These are phyloP conservation scores for Suillus fuscotomentosus DNA, from an alignment of 768 basidiomycete genomes.

Conservation along the genomic window DNA sequence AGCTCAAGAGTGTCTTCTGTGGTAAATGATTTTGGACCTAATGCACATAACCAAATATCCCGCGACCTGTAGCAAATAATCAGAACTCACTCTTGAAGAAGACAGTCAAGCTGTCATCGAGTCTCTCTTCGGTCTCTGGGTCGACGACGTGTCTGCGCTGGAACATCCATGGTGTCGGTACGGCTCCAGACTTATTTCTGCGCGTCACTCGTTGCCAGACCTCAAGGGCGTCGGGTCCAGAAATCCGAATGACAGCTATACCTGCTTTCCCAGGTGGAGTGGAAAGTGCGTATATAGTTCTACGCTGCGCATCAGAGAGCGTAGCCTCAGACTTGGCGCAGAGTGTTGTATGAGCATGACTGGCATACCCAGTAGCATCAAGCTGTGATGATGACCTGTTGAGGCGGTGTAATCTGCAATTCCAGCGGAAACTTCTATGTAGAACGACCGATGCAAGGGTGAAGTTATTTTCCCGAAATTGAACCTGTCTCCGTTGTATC, in stretches of 20 bases:
- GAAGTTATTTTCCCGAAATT: neutral
- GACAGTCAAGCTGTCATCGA: constrained; percentile 82
- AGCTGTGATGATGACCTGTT: neutral
- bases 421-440: constrained; percentile 24
- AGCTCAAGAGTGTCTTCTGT: constrained; percentile 81
- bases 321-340: constrained; percentile 15
- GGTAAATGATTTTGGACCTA: constrained; percentile 81
- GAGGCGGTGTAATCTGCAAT: constrained; percentile 9
- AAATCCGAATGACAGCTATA: constrained; percentile 78
- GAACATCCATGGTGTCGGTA: constrained; percentile 64
- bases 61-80: neutral
- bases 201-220: constrained; percentile 66
- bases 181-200: constrained; percentile 8
- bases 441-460: constrained; percentile 15
- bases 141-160: constrained; percentile 68
- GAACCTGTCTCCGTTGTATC: neutral
- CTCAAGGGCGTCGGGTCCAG: constrained; percentile 66
- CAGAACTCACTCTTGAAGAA: constrained; percentile 68
- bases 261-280: constrained; percentile 87
- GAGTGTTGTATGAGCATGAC: neutral
- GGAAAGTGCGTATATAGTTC: constrained; percentile 85
- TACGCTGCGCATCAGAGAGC: constrained; percentile 52
- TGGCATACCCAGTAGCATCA: neutral
- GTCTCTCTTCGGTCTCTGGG: constrained; percentile 53
- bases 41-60: constrained; percentile 2